phyloP scores from a whole-genome alignment of 176 grass and related monocot genomes.

The Bothriochloa decipiens region DNA sequence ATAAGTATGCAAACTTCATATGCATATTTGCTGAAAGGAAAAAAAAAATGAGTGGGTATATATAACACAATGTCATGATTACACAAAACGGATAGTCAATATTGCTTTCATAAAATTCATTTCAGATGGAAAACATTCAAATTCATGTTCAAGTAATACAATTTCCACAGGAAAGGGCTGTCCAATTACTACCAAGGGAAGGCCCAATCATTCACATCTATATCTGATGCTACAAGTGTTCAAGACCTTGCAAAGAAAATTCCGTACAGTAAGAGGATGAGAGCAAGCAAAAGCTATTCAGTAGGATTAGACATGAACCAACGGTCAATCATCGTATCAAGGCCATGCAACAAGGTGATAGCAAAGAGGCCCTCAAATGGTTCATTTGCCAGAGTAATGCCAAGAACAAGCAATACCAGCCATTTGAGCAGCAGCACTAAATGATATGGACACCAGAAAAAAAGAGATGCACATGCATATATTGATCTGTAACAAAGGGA shows the following conservation, averaged over 20 bases:
- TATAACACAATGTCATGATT: conserved; percentile 13
- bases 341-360: conserved; percentile 55
- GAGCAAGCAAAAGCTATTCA: conserved; percentile 67
- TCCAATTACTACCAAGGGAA: conserved; percentile 71
- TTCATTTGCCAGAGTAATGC: conserved; percentile 43
- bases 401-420: conserved; percentile 52
- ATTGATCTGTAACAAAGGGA: conserved; percentile 27
- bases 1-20: neutral
- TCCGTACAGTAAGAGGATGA: conserved; percentile 69
- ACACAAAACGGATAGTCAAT: neutral
- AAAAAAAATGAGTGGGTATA: neutral
- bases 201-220: conserved; percentile 66
- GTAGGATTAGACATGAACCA: conserved; percentile 55
- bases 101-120: conserved; percentile 2
- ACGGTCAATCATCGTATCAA: conserved; percentile 38
- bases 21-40: neutral
- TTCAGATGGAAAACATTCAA: conserved; percentile 22
- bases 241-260: conserved; percentile 65
- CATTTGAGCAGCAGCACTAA: conserved; percentile 35
- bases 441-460: conserved; percentile 39
- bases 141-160: neutral
- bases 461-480: conserved; percentile 37
- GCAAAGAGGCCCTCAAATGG: conserved; percentile 65
- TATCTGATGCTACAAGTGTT: conserved; percentile 46
- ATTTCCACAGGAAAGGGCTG: conserved; percentile 61